Percentiles rank a stretch among this genome's conserved stretches.
These are phyloP conservation scores for Cudoniella acicularis DNA, from an alignment of 495 filamentous ascomycete species.

Conservation along the genomic window DNA sequence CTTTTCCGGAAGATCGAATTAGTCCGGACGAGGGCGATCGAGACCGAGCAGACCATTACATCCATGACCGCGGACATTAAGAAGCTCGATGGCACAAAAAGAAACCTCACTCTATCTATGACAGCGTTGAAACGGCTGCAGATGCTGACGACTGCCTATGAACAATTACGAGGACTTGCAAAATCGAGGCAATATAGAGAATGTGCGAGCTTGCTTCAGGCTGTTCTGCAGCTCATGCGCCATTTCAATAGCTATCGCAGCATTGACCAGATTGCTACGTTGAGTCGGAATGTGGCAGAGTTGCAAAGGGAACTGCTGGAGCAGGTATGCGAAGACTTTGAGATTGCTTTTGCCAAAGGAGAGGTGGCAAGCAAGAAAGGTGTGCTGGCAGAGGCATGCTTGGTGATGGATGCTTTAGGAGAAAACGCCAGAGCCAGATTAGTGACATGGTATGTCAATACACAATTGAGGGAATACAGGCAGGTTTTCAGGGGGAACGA, in stretches of 20 bases:
- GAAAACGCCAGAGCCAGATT: constrained; percentile 80
- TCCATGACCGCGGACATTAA: constrained; percentile 99
- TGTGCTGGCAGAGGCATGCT: constrained; percentile 79
- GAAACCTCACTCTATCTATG: constrained; percentile 95
- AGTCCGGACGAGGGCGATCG: constrained; percentile 82
- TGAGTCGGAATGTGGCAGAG: constrained; percentile 90
- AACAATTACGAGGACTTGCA: constrained; percentile 82
- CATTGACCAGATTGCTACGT: constrained; percentile 94
- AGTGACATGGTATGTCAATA: constrained; percentile 97
- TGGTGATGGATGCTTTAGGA: constrained; percentile 92
- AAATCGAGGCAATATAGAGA: constrained; percentile 91
- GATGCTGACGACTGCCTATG: constrained; percentile 98
- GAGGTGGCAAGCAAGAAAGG: constrained; percentile 69
- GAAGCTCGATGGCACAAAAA: constrained; percentile 91
- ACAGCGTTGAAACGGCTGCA: constrained; percentile 94
- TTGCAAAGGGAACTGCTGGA: constrained; percentile 91
- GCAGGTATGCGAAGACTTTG: constrained; percentile 97
- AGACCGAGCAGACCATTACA: constrained; percentile 93
- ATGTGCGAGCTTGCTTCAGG: constrained; percentile 90
- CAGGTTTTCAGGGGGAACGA: constrained; percentile 92
- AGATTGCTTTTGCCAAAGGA: constrained; percentile 87
- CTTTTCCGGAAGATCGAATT: constrained; percentile 95
- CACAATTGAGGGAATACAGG: constrained; percentile 90
- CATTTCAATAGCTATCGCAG: constrained; percentile 98
- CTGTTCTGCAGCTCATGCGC: constrained; percentile 95